A percentile compares a stretch with the other conserved stretches of the same genome.
Conservation (phyloP, 148 eudicot species). For the Fagopyrum esculentum region DNA sequence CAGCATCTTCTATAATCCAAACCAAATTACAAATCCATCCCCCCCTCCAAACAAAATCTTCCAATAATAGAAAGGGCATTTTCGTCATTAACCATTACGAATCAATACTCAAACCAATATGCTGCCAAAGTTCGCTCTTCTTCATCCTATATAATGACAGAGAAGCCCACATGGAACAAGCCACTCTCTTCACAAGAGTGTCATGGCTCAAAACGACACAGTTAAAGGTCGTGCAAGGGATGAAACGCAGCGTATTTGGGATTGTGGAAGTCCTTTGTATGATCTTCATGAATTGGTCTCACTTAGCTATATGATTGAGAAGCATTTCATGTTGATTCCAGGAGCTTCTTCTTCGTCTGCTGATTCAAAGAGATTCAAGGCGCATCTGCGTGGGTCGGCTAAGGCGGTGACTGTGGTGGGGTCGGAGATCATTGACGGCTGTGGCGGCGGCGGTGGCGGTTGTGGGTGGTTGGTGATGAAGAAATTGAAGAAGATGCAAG, state of each 20-base stretch:
- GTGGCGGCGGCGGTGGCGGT: slow-evolving; percentile 3
- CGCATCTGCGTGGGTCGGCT: background rate
- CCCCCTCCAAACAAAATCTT: background rate
- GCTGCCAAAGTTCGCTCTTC: slow-evolving; percentile 9
- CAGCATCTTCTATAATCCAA: background rate
- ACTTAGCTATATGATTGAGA: slow-evolving; percentile 14
- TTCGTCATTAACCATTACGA: background rate
- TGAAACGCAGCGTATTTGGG: slow-evolving; percentile 8
- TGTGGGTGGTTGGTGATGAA: slow-evolving; percentile 2
- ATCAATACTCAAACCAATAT: slow-evolving; percentile 1
- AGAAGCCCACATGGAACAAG: slow-evolving; percentile 2
- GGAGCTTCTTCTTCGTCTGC: background rate
- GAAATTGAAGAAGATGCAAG: background rate
- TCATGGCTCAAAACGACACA: background rate
- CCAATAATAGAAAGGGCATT: background rate
- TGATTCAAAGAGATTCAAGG: slow-evolving; percentile 13
- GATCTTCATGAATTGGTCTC: slow-evolving; percentile 16
- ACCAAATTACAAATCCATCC: slow-evolving; percentile 5
- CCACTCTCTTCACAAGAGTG: background rate
- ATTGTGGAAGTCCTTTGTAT: slow-evolving; percentile 22
- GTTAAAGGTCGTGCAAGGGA: background rate
- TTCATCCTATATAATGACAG: background rate
- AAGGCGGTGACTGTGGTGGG: background rate
- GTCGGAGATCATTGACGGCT: background rate
- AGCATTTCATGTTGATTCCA: slow-evolving; percentile 16